Evolutionary conservation across 139 green algal genomes (phyloP).

Genomic region (Chlamydomonas asymmetrica): DNA sequence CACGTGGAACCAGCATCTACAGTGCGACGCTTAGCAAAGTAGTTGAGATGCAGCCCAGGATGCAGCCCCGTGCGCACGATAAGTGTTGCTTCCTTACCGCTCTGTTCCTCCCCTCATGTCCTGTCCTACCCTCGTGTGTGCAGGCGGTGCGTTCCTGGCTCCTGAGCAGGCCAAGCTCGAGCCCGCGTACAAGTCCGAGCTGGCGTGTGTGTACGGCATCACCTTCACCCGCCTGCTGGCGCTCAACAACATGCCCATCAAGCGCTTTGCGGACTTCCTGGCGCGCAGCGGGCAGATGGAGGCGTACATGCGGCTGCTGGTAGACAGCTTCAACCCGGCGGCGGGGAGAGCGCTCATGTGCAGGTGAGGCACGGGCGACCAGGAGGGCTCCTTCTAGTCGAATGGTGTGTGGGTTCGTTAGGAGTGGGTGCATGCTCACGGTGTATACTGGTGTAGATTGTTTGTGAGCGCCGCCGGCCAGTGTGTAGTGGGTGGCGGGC

Average conservation of each 20-base stretch:
- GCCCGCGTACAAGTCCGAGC: slow-evolving; percentile 54
- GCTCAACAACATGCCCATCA: slow-evolving; percentile 99
- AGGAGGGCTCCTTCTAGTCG: too few species aligned
- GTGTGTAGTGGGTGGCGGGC: too few species aligned
- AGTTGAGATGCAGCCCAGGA: too few species aligned
- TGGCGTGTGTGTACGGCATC: slow-evolving; percentile 74
- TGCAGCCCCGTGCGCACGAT: too few species aligned
- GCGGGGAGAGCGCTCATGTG: slow-evolving; percentile 77
- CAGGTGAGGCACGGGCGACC: too few species aligned
- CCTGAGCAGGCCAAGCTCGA: slow-evolving; percentile 66
- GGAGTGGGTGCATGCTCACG: background rate
- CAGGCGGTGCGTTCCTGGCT: slow-evolving; percentile 64
- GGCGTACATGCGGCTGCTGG: slow-evolving; percentile 90
- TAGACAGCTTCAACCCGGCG: slow-evolving; percentile 86
- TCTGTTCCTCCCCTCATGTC: background rate
- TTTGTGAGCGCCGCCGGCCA: too few species aligned
- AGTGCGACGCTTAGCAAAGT: too few species aligned
- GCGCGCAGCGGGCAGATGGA: slow-evolving; percentile 49
- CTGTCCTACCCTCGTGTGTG: slow-evolving; percentile 76
- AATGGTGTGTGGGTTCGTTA: too few species aligned
- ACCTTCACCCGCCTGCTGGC: slow-evolving; percentile 85
- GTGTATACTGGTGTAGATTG: slow-evolving; percentile 39
- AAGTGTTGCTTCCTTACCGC: too few species aligned
- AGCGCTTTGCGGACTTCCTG: slow-evolving; percentile 91
- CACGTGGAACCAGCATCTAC: too few species aligned